phyloP scores from a whole-genome alignment of 495 filamentous ascomycete genomes.

The Daldinia bambusicola region DNA sequence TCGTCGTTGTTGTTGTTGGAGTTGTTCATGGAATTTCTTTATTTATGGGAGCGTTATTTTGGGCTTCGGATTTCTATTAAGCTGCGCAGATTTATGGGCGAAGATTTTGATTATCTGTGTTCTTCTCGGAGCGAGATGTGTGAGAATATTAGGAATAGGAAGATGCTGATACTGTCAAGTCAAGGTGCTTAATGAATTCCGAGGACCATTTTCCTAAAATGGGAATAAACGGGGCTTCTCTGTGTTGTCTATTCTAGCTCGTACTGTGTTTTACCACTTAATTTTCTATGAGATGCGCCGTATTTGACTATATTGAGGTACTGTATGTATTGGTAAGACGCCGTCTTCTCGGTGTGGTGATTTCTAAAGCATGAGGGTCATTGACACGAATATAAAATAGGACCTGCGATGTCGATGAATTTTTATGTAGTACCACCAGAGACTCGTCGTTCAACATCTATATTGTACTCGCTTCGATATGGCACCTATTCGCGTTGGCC shows the following conservation, averaged over 20 bases:
- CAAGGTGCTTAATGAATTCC: conserved; percentile 3
- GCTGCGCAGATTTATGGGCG: conserved; percentile 15
- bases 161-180: conserved; percentile 7
- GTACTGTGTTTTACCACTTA: background rate
- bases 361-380: conserved; percentile 1
- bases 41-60: conserved; percentile 17
- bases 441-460: background rate
- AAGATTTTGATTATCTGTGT: conserved; percentile 8
- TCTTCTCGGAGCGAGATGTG: conserved; percentile 20
- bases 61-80: conserved; percentile 9
- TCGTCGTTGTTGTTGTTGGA: background rate
- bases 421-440: background rate
- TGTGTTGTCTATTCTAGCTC: background rate
- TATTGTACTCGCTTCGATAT: conserved; percentile 42
- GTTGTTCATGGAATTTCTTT: background rate
- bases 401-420: background rate
- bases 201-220: conserved; percentile 33
- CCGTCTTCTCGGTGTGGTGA: background rate
- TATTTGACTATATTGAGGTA: background rate
- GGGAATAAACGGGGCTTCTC: background rate
- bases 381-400: background rate
- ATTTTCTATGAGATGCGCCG: background rate
- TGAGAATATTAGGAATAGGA: conserved; percentile 2
- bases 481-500: conserved; percentile 64
- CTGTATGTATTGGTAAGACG: conserved; percentile 4